Conservation (phyloP, 2,329 filamentous ascomycete species). For the Aspergillus luchuensis region DNA sequence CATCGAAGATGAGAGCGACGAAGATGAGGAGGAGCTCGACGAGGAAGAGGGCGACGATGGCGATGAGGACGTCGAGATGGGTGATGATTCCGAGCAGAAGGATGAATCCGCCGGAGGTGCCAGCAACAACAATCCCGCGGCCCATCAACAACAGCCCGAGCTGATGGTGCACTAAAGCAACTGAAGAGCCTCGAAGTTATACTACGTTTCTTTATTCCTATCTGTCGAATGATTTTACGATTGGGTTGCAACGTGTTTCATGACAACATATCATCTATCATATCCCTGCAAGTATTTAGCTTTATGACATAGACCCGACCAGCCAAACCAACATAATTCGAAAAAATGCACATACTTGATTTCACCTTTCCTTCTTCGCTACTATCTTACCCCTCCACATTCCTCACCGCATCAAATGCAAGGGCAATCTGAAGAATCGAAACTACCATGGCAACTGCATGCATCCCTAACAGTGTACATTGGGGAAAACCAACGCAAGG, state of each 20-base stretch:
- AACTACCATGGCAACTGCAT: background rate
- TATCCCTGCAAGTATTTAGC: constrained; percentile 24
- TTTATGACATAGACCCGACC: constrained; percentile 33
- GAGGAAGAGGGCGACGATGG: constrained; percentile 63
- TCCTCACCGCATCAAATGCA: constrained; percentile 8
- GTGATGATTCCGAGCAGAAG: constrained; percentile 53
- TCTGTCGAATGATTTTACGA: constrained; percentile 33
- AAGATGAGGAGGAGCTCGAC: constrained; percentile 69
- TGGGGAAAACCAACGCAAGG: background rate
- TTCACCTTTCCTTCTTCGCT: background rate
- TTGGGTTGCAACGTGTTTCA: constrained; percentile 30
- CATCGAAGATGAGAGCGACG: constrained; percentile 74
- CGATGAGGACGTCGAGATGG: constrained; percentile 61
- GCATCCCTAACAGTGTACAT: background rate
- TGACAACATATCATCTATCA: constrained; percentile 17
- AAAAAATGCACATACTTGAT: constrained; percentile 7
- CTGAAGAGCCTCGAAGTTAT: background rate
- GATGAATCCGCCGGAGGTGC: constrained; percentile 26
- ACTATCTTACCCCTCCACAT: background rate
- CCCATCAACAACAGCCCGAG: constrained; percentile 43
- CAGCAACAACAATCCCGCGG: constrained; percentile 31
- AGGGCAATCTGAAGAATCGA: background rate
- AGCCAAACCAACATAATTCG: constrained; percentile 14
- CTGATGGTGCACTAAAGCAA: constrained; percentile 50
- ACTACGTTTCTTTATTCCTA: constrained; percentile 10